Conservation (phyloP, 2,329 filamentous ascomycete species). For the Chrysoporthe cubensis region DNA sequence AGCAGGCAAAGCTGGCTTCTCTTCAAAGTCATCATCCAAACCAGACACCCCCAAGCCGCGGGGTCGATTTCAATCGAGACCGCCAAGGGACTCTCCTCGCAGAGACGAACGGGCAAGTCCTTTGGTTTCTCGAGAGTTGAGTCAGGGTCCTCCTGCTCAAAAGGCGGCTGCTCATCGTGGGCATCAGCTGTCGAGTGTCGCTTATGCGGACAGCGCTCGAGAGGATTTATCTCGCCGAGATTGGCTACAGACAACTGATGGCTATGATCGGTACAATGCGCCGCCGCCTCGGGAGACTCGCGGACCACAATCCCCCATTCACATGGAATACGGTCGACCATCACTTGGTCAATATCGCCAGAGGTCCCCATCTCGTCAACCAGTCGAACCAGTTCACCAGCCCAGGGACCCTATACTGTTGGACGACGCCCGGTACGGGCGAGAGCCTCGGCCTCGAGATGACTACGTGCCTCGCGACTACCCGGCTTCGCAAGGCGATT, state of each 20-base stretch:
- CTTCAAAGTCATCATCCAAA: conserved; percentile 23
- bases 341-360: conserved; percentile 37
- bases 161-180: conserved; percentile 20
- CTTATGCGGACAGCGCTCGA: conserved; percentile 26
- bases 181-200: conserved; percentile 18
- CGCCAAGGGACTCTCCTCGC: conserved; percentile 13
- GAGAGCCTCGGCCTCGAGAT: conserved; percentile 32
- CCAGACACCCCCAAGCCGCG: conserved; percentile 27
- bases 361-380: conserved; percentile 35
- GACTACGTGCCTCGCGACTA: conserved; percentile 19
- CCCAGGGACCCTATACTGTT: conserved; percentile 32
- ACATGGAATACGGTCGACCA: conserved; percentile 36
- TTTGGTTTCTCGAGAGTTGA: conserved; percentile 34
- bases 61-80: conserved; percentile 21
- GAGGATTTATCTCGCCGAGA: conserved; percentile 22
- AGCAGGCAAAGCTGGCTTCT: conserved; percentile 13
- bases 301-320: conserved; percentile 41
- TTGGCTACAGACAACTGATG: conserved; percentile 25
- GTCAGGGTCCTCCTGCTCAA: conserved; percentile 2
- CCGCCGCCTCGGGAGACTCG: conserved; percentile 29
- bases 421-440: conserved; percentile 37
- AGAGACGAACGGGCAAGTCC: conserved; percentile 28
- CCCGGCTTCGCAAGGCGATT: conserved; percentile 28
- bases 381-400: conserved; percentile 37
- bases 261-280: conserved; percentile 29